Conservation (phyloP, 148 eudicot genomes). For the Oxyria digyna region DNA sequence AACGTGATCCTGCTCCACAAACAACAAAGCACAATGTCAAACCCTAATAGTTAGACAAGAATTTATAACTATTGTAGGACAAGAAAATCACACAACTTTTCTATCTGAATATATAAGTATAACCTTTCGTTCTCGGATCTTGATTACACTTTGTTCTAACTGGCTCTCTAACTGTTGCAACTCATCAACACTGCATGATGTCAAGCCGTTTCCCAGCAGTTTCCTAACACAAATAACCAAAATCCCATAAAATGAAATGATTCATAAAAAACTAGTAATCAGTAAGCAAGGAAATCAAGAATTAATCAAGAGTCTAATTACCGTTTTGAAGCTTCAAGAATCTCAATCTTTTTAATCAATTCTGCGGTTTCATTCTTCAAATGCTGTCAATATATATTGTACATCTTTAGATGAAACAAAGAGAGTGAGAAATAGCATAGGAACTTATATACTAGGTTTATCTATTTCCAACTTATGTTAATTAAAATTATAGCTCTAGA, state of each 20-base stretch:
- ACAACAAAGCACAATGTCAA: slow-evolving; percentile 3
- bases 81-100: not conserved
- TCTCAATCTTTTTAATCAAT: slow-evolving; percentile 61
- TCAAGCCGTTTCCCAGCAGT: slow-evolving; percentile 72
- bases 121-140: slow-evolving; percentile 74
- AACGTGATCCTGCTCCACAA: slow-evolving; percentile 41
- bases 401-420: not conserved
- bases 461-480: too few species aligned
- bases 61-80: not conserved
- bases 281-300: not conserved
- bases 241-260: not conserved
- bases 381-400: slow-evolving; percentile 25
- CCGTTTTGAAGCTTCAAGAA: slow-evolving; percentile 60
- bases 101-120: not conserved
- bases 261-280: too few species aligned
- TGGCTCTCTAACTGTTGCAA: slow-evolving; percentile 68
- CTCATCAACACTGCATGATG: slow-evolving; percentile 58
- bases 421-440: too few species aligned
- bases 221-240: slow-evolving; percentile 24
- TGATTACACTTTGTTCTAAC: slow-evolving; percentile 55
- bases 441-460: too few species aligned
- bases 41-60: not conserved
- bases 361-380: slow-evolving; percentile 60
- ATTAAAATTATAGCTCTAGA: too few species aligned
- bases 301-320: slow-evolving; percentile 3